phyloP scores from a whole-genome alignment of 345 rosid genomes.

The Rhodamnia rubescens region DNA sequence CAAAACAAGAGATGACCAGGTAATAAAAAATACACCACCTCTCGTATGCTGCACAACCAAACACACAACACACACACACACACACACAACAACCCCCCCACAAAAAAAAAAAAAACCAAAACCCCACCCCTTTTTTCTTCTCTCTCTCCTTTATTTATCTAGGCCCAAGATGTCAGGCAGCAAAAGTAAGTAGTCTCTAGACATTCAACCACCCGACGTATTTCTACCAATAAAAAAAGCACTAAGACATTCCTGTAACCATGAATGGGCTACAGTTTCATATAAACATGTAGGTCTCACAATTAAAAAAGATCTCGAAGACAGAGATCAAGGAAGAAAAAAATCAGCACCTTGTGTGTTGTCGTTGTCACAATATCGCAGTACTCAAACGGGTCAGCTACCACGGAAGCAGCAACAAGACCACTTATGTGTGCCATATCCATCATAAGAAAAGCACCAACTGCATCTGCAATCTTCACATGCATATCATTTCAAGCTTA shows the following conservation, averaged over 20 bases:
- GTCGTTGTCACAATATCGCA: conserved; percentile 95
- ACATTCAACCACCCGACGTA: not conserved
- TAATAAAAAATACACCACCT: not conserved
- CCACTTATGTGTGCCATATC: conserved; percentile 99
- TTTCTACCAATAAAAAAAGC: not conserved
- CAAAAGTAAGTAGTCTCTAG: not conserved
- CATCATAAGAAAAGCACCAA: conserved; percentile 95
- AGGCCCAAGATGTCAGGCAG: not conserved
- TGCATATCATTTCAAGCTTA: conserved; percentile 5
- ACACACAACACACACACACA: no score
- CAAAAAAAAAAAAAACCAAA: no score
- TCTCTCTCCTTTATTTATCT: not conserved
- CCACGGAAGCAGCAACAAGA: conserved; percentile 89
- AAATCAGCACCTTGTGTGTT: conserved; percentile 61
- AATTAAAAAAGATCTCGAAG: not conserved
- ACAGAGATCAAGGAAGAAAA: not conserved
- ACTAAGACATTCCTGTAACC: not conserved
- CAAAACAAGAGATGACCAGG: not conserved
- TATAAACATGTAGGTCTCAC: not conserved
- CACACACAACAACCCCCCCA: no score
- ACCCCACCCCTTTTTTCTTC: no score
- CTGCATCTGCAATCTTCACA: conserved; percentile 77
- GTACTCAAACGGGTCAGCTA: conserved; percentile 74
- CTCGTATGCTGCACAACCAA: no score
- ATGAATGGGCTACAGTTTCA: not conserved